Base-by-base conservation (phyloP, 768 basidiomycete genomes). In the Tephrocybe sp. region DNA sequence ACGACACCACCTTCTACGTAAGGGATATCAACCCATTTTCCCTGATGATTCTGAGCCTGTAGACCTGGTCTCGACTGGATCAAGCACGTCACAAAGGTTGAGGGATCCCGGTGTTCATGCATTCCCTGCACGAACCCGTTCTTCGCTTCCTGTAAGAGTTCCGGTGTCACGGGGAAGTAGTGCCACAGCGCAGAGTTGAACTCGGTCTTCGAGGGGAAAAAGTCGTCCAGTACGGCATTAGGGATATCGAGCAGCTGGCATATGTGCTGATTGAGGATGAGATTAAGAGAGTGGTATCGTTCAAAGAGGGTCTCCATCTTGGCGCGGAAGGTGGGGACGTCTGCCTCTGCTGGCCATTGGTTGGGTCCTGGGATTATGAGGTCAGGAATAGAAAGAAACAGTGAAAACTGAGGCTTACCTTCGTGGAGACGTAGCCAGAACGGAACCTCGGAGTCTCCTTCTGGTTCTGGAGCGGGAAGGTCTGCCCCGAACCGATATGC, bases 41-140 rank as follows among this genome's bases (percentile, higher is more conserved):
- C 64, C 13, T 43, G 46, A 27, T 65, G 61, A 44, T 67, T 67
- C 47, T 67, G 62, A 22, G 51, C 65, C 48, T 67, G 64, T 13
- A 67, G 47, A 2, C 64, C 65, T 13, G 54, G 40, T 16, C 65
- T 52, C 1, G 61, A 62, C 44, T 67, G 65, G 31, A 67, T 65
- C 47, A 67, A 51, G 39, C 64, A 65, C 1, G 64, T 67, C 8
- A 67, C 53, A 49, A 65, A 67, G 4, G 64, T 65, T 11, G 61
- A 61, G 2, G 65, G 65, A 47, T 67, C 64, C 9, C 65, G 62
- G 45, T 65, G 65, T 49, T 67, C 64, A 37, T 65, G 65, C 64
- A 67, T 65, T 4, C 64, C 65, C 41, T 62, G 54, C 22, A 61
- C 60, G 40, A 67, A 67, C 11, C 61, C 65, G 38, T 62, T 47